These are phyloP conservation scores for Euphrasia arctica DNA, from an alignment of 305 asterid genomes.

Conservation along the genomic window DNA sequence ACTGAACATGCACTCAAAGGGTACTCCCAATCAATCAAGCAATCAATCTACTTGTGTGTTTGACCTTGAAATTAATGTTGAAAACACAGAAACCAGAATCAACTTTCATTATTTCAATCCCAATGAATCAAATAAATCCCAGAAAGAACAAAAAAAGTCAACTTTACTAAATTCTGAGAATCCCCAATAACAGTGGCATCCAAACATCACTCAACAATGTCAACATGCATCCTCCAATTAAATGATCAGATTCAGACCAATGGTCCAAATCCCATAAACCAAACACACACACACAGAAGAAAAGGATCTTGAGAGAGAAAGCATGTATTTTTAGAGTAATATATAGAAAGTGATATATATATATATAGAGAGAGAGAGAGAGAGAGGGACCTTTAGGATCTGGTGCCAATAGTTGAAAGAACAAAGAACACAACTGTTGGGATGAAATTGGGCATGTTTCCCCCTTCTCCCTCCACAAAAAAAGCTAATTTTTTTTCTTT, in stretches of 20 bases:
- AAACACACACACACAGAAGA: not conserved
- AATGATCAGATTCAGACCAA: not conserved
- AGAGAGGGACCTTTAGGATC: conserved; percentile 62
- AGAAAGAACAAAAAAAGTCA: not conserved
- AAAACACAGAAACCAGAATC: not conserved
- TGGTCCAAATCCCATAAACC: not conserved
- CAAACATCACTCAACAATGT: not conserved
- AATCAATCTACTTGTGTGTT: not conserved
- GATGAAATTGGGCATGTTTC: conserved; percentile 85
- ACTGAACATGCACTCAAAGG: not conserved
- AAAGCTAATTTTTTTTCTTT: conserved; percentile 9
- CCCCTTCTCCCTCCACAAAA: conserved; percentile 34
- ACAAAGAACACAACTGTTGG: conserved; percentile 71
- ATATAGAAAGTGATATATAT: conserved; percentile 13
- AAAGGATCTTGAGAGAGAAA: conserved; percentile 13
- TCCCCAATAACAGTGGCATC: not conserved
- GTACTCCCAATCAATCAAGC: too few species aligned
- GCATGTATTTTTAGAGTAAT: conserved; percentile 21
- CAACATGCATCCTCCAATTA: not conserved
- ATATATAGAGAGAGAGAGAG: conserved; percentile 24
- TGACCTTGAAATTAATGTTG: not conserved
- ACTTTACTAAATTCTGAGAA: not conserved
- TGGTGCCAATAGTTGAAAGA: conserved; percentile 60
- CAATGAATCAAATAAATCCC: not conserved
- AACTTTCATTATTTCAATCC: not conserved